Evolutionary conservation across 257 asterid species (phyloP).

Genomic region (Solanum clarkiae): DNA sequence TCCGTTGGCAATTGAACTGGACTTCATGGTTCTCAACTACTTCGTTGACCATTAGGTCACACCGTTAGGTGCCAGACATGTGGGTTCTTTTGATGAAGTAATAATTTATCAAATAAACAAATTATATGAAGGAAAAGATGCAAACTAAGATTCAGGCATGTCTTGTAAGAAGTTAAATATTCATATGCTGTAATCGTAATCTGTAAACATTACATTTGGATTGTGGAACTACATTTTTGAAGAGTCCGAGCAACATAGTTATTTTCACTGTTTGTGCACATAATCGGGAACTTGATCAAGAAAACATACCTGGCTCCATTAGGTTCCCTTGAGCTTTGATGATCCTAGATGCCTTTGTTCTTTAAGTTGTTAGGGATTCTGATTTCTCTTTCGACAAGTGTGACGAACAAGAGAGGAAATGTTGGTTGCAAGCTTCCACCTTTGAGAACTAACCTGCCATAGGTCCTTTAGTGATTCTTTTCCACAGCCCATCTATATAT

Average conservation of each 20-base stretch:
- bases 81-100: neutral
- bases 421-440: neutral
- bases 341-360: neutral
- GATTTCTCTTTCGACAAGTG: neutral
- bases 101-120: neutral
- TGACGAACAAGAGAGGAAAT: neutral
- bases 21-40: no score
- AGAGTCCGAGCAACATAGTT: no score
- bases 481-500: neutral
- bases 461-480: neutral
- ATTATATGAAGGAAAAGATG: neutral
- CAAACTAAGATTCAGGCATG: neutral
- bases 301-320: neutral
- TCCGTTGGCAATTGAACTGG: no score
- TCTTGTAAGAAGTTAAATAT: neutral
- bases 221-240: neutral
- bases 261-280: neutral
- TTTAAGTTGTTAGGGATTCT: neutral
- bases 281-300: neutral
- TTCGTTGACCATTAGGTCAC: no score
- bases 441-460: neutral
- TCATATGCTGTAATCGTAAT: neutral
- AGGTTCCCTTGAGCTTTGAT: neutral
- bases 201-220: neutral
- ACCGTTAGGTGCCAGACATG: no score